Percentiles rank a stretch among this genome's conserved stretches.
phyloP scores from a whole-genome alignment of 2,329 filamentous ascomycete species.

The Botrytis elliptica region DNA sequence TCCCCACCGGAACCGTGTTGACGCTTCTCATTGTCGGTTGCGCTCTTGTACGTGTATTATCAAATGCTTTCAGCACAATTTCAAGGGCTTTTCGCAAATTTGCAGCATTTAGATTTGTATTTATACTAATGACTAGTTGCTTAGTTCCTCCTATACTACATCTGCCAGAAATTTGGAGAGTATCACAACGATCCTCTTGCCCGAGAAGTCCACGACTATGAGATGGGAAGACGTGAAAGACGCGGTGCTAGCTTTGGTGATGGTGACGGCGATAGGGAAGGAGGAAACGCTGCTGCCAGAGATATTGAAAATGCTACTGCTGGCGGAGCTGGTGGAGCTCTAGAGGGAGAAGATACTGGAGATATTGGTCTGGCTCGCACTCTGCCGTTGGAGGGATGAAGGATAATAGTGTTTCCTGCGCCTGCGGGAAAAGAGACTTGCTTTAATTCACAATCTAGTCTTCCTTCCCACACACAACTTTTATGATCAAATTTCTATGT shows the following conservation, averaged over 20 bases:
- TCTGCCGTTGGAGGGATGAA: background rate
- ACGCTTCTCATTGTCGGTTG: background rate
- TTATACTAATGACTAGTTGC: background rate
- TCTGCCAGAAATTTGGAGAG: background rate
- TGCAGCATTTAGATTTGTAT: background rate
- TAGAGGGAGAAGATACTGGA: background rate
- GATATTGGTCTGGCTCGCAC: background rate
- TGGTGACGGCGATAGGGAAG: background rate
- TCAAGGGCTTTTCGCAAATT: too few relatives aligned
- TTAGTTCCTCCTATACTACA: background rate
- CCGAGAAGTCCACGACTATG: rapidly evolving
- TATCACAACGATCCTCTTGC: background rate
- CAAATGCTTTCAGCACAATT: background rate
- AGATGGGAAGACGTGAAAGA: background rate
- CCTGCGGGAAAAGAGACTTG: background rate
- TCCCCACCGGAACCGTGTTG: rapidly evolving
- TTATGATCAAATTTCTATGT: background rate
- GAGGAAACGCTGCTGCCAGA: background rate
- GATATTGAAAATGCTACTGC: background rate
- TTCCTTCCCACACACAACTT: background rate
- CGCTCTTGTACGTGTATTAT: background rate
- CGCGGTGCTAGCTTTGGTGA: background rate
- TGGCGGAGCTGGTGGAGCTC: background rate
- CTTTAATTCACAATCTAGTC: background rate
- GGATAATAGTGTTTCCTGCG: too few relatives aligned